Conservation (phyloP, 2,329 filamentous ascomycete species). For the Leptographium lundbergii region DNA sequence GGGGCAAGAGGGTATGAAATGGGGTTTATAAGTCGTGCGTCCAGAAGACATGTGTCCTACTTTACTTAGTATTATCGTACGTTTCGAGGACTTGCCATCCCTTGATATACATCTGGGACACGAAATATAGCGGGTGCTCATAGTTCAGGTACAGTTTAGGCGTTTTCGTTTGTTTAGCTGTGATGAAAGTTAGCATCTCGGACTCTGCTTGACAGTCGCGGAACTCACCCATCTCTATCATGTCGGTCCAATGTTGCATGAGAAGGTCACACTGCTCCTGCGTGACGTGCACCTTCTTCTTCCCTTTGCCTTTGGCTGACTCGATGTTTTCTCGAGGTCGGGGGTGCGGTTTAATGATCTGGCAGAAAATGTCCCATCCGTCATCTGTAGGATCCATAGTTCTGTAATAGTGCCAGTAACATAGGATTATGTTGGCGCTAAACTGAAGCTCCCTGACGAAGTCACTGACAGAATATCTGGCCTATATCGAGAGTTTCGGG, state of each 20-base stretch:
- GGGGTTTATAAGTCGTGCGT: background rate
- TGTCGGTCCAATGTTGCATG: slow-evolving; percentile 15
- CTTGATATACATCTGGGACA: slow-evolving; percentile 31
- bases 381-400: slow-evolving; percentile 20
- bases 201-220: background rate
- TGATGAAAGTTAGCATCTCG: background rate
- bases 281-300: slow-evolving; percentile 12
- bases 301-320: slow-evolving; percentile 15
- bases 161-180: slow-evolving; percentile 1
- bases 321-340: slow-evolving; percentile 10
- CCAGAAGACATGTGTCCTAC: background rate
- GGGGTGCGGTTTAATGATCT: slow-evolving; percentile 4
- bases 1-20: background rate
- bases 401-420: slow-evolving; percentile 39
- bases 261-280: slow-evolving; percentile 22
- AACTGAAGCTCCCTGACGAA: slow-evolving; percentile 32
- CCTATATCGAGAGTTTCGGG: slow-evolving; percentile 10
- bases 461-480: slow-evolving; percentile 24
- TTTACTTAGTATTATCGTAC: background rate
- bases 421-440: slow-evolving; percentile 31
- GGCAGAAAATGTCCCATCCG: slow-evolving; percentile 14
- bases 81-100: slow-evolving; percentile 19
- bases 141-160: slow-evolving; percentile 13
- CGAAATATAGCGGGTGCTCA: slow-evolving; percentile 31
- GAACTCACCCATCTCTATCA: slow-evolving; percentile 12